phyloP scores from a whole-genome alignment of 495 filamentous ascomycete genomes.

The Aspergillus bridgeri region DNA sequence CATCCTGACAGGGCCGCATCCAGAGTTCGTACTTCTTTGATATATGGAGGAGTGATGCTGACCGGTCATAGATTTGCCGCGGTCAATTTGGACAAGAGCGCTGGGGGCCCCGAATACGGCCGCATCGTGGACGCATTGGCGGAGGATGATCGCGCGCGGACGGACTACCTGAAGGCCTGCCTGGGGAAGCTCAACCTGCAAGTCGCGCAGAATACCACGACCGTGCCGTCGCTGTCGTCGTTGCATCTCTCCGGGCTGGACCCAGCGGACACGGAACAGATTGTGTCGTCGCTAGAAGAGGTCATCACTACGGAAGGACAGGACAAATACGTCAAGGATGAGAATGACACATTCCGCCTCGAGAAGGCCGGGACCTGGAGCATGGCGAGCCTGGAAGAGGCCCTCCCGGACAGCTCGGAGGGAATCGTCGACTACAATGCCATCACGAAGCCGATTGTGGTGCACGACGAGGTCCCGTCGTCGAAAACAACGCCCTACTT shows the following conservation, averaged over 20 bases:
- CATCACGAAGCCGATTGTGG: slow-evolving; percentile 67
- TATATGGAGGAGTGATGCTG: slow-evolving; percentile 1
- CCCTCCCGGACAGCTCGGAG: slow-evolving; percentile 43
- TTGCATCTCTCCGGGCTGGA: slow-evolving; percentile 76
- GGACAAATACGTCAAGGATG: slow-evolving; percentile 74
- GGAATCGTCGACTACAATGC: slow-evolving; percentile 72
- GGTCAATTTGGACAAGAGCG: slow-evolving; percentile 64
- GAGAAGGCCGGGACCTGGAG: slow-evolving; percentile 63
- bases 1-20: slow-evolving; percentile 85
- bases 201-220: slow-evolving; percentile 63
- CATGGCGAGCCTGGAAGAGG: slow-evolving; percentile 50
- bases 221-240: slow-evolving; percentile 77
- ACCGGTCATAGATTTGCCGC: slow-evolving; percentile 67
- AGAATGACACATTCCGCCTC: slow-evolving; percentile 82
- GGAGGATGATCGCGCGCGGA: slow-evolving; percentile 67
- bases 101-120: slow-evolving; percentile 60
- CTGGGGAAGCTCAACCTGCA: slow-evolving; percentile 79
- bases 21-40: slow-evolving; percentile 63
- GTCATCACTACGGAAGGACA: slow-evolving; percentile 64
- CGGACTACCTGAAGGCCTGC: slow-evolving; percentile 76
- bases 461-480: slow-evolving; percentile 66
- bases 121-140: slow-evolving; percentile 64
- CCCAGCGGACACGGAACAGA: slow-evolving; percentile 58
- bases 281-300: slow-evolving; percentile 65
- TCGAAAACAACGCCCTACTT: slow-evolving; percentile 82